Evolutionary conservation across 495 filamentous ascomycete species (phyloP).

Genomic region (Neurospora sp.): DNA sequence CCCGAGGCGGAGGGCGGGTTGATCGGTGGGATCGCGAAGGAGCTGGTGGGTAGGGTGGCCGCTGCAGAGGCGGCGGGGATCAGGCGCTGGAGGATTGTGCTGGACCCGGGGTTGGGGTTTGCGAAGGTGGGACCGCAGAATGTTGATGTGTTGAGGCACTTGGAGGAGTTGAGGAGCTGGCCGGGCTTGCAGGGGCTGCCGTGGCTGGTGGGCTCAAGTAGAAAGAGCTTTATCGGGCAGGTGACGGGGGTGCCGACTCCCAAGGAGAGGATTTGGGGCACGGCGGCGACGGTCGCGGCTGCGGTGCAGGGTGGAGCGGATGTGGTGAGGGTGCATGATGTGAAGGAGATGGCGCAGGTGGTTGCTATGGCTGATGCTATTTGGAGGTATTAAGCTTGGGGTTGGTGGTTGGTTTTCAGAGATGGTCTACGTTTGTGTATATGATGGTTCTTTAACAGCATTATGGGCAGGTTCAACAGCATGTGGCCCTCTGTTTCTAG

Average conservation of each 20-base stretch:
- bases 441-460: not conserved
- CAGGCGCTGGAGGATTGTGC: slow-evolving; percentile 83
- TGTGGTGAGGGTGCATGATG: slow-evolving; percentile 92
- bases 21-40: slow-evolving; percentile 55
- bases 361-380: slow-evolving; percentile 86
- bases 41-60: slow-evolving; percentile 59
- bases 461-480: not conserved
- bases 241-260: slow-evolving; percentile 61
- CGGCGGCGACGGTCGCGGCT: slow-evolving; percentile 77
- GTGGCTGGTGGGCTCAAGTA: slow-evolving; percentile 83
- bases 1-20: slow-evolving; percentile 50
- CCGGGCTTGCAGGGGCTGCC: slow-evolving; percentile 63
- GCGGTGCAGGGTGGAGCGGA: slow-evolving; percentile 89
- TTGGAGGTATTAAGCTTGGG: slow-evolving; percentile 43
- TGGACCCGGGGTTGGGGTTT: slow-evolving; percentile 92
- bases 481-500: not conserved
- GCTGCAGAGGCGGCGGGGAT: slow-evolving; percentile 79
- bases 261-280: slow-evolving; percentile 66
- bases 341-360: slow-evolving; percentile 79
- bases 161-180: slow-evolving; percentile 52
- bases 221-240: slow-evolving; percentile 81
- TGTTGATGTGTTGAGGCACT: slow-evolving; percentile 60
- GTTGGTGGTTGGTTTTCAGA: not conserved
- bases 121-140: slow-evolving; percentile 77
- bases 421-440: not conserved